Evolutionary conservation across 78 protist genomes (phyloP).

Genomic region (Chrysochromulina tobinii): DNA sequence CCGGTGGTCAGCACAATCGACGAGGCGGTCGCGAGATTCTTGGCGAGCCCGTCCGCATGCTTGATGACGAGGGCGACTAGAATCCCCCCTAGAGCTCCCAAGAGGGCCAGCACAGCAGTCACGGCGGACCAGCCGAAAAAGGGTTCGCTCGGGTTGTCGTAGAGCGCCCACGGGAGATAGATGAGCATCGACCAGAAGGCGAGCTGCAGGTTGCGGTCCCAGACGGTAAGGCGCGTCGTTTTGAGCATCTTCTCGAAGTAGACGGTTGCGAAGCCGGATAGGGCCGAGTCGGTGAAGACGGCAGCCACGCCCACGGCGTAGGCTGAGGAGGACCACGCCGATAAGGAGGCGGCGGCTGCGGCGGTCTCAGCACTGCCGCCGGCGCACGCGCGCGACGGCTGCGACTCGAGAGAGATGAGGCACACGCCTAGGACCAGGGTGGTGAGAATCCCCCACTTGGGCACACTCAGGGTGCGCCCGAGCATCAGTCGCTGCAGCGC

Average conservation of each 20-base stretch:
- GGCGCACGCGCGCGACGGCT: background rate
- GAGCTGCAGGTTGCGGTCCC: constrained; percentile 31
- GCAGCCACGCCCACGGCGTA: background rate
- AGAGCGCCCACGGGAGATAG: background rate
- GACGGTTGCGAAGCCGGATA: background rate
- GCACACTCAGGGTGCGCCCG: background rate
- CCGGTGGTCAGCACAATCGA: background rate
- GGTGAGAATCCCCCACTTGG: background rate
- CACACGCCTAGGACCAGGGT: background rate
- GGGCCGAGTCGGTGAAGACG: background rate
- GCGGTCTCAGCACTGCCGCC: no score
- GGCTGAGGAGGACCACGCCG: no score
- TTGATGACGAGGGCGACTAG: background rate
- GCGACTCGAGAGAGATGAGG: background rate
- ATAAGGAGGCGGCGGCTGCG: no score
- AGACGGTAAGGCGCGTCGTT: background rate
- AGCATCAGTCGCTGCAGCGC: background rate
- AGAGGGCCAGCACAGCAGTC: background rate
- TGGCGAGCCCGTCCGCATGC: background rate
- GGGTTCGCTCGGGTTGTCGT: background rate
- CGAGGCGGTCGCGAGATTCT: background rate
- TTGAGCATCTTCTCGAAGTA: constrained; percentile 14
- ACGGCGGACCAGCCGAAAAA: background rate
- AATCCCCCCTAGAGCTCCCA: constrained; percentile 4
- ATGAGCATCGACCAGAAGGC: background rate